phyloP scores from a whole-genome alignment of 768 basidiomycete species.

The Lactarius trivialis region DNA sequence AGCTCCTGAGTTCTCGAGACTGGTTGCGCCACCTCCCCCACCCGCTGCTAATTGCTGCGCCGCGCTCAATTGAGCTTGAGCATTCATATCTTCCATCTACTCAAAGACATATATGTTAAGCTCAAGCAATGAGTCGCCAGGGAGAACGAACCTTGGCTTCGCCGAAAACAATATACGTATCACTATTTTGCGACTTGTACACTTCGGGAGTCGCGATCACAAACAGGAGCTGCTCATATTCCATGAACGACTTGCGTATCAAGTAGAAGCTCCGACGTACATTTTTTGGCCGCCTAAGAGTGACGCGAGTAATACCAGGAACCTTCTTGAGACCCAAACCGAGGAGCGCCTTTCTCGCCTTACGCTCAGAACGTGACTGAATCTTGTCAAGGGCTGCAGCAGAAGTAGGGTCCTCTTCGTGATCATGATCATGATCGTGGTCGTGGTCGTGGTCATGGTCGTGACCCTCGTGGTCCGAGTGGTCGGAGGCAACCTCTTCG shows the following conservation, averaged over 20 bases:
- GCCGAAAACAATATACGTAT: constrained; percentile 98
- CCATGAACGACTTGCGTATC: background rate
- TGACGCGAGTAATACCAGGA: constrained; percentile 89
- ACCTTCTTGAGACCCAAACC: constrained; percentile 90
- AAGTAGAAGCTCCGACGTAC: constrained; percentile 38
- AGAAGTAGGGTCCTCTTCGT: constrained; percentile 80
- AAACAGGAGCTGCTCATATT: constrained; percentile 61
- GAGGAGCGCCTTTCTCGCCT: constrained; percentile 90
- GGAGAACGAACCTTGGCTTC: constrained; percentile 71
- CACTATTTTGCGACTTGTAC: constrained; percentile 95
- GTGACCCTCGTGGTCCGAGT: constrained; percentile 57
- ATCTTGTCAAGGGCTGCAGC: constrained; percentile 86
- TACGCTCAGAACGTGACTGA: constrained; percentile 90
- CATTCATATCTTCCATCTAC: constrained; percentile 84
- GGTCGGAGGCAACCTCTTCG: constrained; percentile 78
- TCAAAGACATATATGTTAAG: background rate
- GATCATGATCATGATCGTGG: constrained; percentile 45
- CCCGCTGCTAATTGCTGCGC: constrained; percentile 68
- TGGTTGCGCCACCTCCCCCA: constrained; percentile 40
- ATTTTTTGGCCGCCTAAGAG: constrained; percentile 90
- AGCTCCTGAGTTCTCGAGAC: constrained; percentile 45
- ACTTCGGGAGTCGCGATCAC: constrained; percentile 93
- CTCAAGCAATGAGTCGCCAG: background rate
- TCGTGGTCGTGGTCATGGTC: constrained; percentile 44
- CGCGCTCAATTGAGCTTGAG: constrained; percentile 66